Evolutionary conservation across 495 filamentous ascomycete species (phyloP), one percentile per base, ranked within the genome.

Genomic region (Cladorrhinum samala): DNA sequence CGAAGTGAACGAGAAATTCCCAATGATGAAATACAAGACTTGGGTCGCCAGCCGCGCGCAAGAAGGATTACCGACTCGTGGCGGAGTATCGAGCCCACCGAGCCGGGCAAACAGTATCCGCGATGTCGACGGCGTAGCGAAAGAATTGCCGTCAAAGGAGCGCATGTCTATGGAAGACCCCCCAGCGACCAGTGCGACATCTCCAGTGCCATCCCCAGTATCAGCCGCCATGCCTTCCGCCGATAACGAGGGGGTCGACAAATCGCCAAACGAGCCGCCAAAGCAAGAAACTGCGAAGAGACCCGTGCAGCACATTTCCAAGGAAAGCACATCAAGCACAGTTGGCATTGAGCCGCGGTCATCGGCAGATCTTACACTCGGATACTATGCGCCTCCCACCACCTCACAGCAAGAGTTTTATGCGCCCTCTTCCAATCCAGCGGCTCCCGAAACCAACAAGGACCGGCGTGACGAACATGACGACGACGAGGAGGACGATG

Each of bases 1-100:
- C 47, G 93, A 99, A 68, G 93, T 97, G 39, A 96, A 99, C 64
- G 90, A 94, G 60, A 86, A 93, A 54, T 97, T 99, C 63, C 94
- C 93, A 0, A 79, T 95, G 62, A 82, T 83, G 42, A 97, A 97
- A 70, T 99, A 99, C 73, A 97, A 97, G 73, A 80, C 79, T 46
- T 99, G 94, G 93, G 83, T 91, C 51, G 80, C 89, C 11, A 80
- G 80, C 36, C 86, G 94, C 50, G 91, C 89, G 54, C 77, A 82
- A 37, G 82, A 91, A 72, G 94, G 91, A 24, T 72, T 96, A 42
- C 83, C 93, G 20, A 85, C 89, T 19, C 78, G 85, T 55, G 92
- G 91, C 27, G 93, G 94, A 27, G 86, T 98, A 49, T 83, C 82
- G n/a, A 79, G 83, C 19, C 83, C 90, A 24, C 77, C 80, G 4